phyloP scores from a whole-genome alignment of 2,329 filamentous ascomycete species.

The Colletotrichum graminicola region DNA sequence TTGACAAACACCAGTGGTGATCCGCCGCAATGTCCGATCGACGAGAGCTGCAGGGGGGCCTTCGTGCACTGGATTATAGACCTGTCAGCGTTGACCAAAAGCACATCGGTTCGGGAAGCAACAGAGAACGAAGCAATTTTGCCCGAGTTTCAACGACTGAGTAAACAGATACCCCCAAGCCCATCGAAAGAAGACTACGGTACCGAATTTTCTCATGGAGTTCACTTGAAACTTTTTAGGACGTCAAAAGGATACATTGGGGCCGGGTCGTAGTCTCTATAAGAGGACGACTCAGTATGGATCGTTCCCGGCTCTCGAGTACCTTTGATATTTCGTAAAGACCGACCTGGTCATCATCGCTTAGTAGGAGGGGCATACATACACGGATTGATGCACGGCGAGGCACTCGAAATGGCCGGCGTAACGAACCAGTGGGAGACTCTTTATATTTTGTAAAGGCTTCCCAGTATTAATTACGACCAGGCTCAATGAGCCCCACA shows the following conservation, averaged over 20 bases:
- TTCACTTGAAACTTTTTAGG: neutral
- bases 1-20: constrained; percentile 1
- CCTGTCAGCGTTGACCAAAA: neutral
- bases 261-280: neutral
- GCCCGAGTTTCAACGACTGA: neutral
- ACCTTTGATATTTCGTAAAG: constrained; percentile 2
- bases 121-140: neutral
- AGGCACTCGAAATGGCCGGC: neutral
- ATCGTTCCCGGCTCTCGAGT: constrained; percentile 12
- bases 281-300: neutral
- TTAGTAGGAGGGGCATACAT: neutral
- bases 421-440: neutral
- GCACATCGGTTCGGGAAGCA: neutral
- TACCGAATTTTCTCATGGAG: neutral
- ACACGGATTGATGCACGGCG: neutral
- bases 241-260: neutral
- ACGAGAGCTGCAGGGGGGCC: neutral
- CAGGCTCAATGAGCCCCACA: neutral
- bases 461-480: too few species aligned
- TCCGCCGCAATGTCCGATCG: neutral
- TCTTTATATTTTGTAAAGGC: neutral
- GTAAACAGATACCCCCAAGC: neutral
- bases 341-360: neutral
- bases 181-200: neutral
- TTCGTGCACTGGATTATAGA: neutral